Evolutionary conservation across 2,329 filamentous ascomycete species (phyloP), one percentile per base, ranked within the genome.

Genomic region (Cryphonectria radicalis): DNA sequence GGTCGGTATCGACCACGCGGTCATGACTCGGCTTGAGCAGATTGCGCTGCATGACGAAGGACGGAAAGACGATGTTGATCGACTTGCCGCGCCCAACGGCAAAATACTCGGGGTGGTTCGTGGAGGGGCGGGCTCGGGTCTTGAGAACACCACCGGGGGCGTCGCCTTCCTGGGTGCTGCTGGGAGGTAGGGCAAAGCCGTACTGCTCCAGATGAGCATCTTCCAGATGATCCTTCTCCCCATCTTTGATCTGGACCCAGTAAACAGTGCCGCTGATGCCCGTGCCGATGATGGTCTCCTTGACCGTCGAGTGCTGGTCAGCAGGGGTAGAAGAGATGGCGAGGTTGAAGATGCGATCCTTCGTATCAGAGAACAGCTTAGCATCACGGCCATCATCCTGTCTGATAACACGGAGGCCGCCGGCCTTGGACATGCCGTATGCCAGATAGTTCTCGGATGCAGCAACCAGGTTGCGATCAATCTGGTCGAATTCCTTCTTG

Each of bases 401-500:
- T 74, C 94, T 90, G 78, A 99, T 98, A 70, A 99, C 92, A 70
- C 95, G 91, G 77, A 99, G 89, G 64, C 96, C 96, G 66, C 94
- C 94, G 75, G 94, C 93, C 84, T 97, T 98, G 60, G 93, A 93
- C 85, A 97, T 93, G 60, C 94, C 94, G 77, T 98, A 99, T 7
- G 93, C 91, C 81, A 99, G 98, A 83, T 96, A 97, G 72, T 92
- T 92, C 78, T 93, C 91, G 37, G 94, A 95, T 25, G 95, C 95
- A 6, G 95, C 92, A 66, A 95, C 95, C 43, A 99, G 87, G 74
- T 95, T 97, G 75, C 97, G 93, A 79, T 99, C 96, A 73, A 98
- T 91, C 82, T 98, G 96, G 78, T 99, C 96, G 77, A 98, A 98
- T 6, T 97, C 94, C 83, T 98, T 98, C 87, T 97, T 97, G 74